Percentiles rank a stretch among this genome's conserved stretches.
These are phyloP conservation scores for Porpolomopsis calyptriformis DNA, from an alignment of 768 basidiomycete species.

Conservation along the genomic window DNA sequence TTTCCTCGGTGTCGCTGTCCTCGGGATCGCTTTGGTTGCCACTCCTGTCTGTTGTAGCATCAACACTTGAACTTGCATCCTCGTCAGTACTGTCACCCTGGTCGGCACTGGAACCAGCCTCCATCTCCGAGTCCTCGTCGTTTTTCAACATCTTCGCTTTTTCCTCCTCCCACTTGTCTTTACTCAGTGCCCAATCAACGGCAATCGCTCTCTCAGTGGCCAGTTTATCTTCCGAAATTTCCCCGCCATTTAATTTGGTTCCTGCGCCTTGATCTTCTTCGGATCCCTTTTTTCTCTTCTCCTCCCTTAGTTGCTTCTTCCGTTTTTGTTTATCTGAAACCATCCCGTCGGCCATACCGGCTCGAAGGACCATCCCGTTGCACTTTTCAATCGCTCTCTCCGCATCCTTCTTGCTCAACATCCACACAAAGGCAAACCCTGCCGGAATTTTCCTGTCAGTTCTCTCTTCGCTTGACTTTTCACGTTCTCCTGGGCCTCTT, in stretches of 20 bases:
- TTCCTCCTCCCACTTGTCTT: constrained; percentile 83
- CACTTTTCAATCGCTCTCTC: constrained; percentile 69
- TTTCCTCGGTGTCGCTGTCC: constrained; percentile 27
- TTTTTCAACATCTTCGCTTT: constrained; percentile 43
- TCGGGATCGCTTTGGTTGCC: constrained; percentile 29
- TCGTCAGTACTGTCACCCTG: constrained; percentile 28
- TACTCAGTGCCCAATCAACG: constrained; percentile 95
- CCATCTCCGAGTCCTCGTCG: constrained; percentile 29
- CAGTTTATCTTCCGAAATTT: constrained; percentile 24
- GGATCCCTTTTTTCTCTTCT: constrained; percentile 34
- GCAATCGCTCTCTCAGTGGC: constrained; percentile 56
- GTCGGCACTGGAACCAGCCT: constrained; percentile 23
- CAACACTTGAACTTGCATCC: constrained; percentile 33
- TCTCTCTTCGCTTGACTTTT: background rate
- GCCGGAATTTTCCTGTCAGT: background rate
- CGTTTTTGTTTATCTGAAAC: constrained; percentile 56
- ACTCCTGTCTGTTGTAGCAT: constrained; percentile 18
- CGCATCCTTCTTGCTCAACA: constrained; percentile 75
- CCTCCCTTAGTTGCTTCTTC: constrained; percentile 52
- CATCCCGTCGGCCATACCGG: constrained; percentile 48
- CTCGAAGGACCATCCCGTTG: constrained; percentile 62
- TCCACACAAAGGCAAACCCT: constrained; percentile 92
- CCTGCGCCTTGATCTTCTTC: constrained; percentile 26
- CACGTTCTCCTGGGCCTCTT: constrained; percentile 12
- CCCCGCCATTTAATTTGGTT: constrained; percentile 28